Base-by-base conservation (phyloP, 257 asterid species). In the Ilex asprella region DNA sequence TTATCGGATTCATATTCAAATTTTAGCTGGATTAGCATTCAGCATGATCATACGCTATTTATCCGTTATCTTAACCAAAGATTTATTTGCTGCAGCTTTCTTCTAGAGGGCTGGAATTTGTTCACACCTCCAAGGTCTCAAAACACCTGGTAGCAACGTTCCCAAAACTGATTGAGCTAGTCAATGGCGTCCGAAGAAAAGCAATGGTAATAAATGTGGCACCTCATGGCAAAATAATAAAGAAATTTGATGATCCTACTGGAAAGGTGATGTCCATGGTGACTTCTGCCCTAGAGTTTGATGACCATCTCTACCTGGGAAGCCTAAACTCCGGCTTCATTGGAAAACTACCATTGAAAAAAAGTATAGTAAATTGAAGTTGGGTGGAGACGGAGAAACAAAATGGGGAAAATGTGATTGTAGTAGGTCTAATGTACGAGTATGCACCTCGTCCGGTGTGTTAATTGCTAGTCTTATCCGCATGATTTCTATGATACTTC, bases 211-310 rank as follows among this genome's bases (percentile, higher is more conserved):
- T 85, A 66, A 86, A 88, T 53, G 93, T 82, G 10, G 83, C 59
- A 11, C 58, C 72, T 21, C 67, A 84, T 41, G 97, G 97, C 14
- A 78, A 78, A 52, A 66, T 81, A 9, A 54, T 70, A 12, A 76
- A 75, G 73, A 73, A 84, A 2, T 77, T 84, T 12, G 84, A 78
- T 50, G 97, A 86, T 74, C 94, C 94, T 8, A 77, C 77, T 0
- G 92, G 92, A 39, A 71, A 82, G 29, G 82, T 79, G 41, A 76
- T 84, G 80, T 70, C 69, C 16, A 76, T 81, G 27, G 86, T 86
- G 30, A 86, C 95, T 46, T 81, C 91, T 63, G 94, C 76, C 1
- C 61, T 89, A 6, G 97, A 86, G 75, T 83, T 76, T 57, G 86
- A 89, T 10, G 85, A 67, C 14, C 78, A 82, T 74, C 56, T 89